Base-by-base conservation (phyloP, 1,139 yeast species). In the Magnusiomyces sp. region DNA sequence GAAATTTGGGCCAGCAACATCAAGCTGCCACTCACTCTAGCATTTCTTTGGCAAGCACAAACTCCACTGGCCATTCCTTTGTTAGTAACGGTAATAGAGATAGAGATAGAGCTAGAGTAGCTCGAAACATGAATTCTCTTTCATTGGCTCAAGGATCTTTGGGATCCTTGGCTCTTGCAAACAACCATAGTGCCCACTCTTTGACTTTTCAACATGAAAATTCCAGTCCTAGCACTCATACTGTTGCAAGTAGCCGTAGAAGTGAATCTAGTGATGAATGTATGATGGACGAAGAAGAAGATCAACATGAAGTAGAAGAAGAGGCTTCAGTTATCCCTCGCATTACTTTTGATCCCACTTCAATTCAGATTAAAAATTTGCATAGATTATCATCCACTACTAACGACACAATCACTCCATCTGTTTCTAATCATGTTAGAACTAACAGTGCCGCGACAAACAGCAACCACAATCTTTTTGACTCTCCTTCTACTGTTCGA, bases 1-100 rank as follows among this genome's bases (percentile, higher is more conserved):
- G n/a, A n/a, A 20, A 40, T 14, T 23, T 46, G 44, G 51, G 50
- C 17, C 50, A 52, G 44, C 56, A 51, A 44, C 53, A 42, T 33
- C 48, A 51, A 19, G 58, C 58, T 5, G n/a, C n/a, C n/a, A 48
- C 53, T 3, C 44, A 51, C 9, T 55, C 58, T 7, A 37, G 51
- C 16, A 49, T 50, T 14, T 56, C 59, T 7, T 44, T 56, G n/a
- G 37, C 47, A 29, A 43, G 48, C n/a, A n/a, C n/a, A n/a, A n/a
- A n/a, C 32, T 16, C 41, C 37, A 10, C 46, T 29, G 19, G 14
- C 13, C 16, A 19, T 23, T 50, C 54, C 6, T 46, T 51, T 2
- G 48, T 55, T n/a, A 52, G 46, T 5, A 34, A 56, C 10, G 46
- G 55, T 6, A 45, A 50, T 14, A 34, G 42, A 17, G 54, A 51